These are phyloP conservation scores for Cutaneotrichosporon spelunceum DNA, from an alignment of 1,284 basidiomycete species.

Conservation along the genomic window DNA sequence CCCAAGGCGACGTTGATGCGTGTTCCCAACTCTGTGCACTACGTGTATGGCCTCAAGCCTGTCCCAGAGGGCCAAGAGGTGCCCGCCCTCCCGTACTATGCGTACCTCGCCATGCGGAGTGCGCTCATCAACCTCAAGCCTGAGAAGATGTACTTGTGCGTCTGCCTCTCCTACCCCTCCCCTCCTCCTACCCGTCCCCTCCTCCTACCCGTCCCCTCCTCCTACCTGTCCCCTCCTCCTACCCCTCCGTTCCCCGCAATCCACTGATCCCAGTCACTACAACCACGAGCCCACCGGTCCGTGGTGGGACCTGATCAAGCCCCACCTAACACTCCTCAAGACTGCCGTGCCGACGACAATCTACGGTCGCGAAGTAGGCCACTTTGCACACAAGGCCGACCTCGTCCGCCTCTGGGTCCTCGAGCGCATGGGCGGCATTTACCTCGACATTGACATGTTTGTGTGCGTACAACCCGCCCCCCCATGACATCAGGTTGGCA, in stretches of 20 bases:
- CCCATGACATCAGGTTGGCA: no score
- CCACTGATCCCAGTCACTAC: conserved; percentile 42
- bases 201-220: no score
- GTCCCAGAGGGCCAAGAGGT: conserved; percentile 29
- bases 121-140: conserved; percentile 51
- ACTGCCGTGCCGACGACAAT: conserved; percentile 40
- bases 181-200: background rate
- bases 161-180: background rate
- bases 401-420: conserved; percentile 46
- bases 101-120: conserved; percentile 52
- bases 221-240: no score
- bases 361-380: conserved; percentile 31
- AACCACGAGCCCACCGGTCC: conserved; percentile 48
- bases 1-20: conserved; percentile 44
- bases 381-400: conserved; percentile 52
- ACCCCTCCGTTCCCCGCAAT: no score
- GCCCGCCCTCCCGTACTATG: conserved; percentile 52
- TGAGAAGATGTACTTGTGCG: conserved; percentile 51
- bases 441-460: conserved; percentile 55
- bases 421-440: conserved; percentile 53
- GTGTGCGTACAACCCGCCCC: no score
- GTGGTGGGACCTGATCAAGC: conserved; percentile 49
- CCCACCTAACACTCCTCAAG: conserved; percentile 44
- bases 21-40: conserved; percentile 50
- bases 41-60: conserved; percentile 50